A percentile compares a stretch with the other conserved stretches of the same genome.
Conservation (phyloP, 306 rosid species). For the Malus fusca region DNA sequence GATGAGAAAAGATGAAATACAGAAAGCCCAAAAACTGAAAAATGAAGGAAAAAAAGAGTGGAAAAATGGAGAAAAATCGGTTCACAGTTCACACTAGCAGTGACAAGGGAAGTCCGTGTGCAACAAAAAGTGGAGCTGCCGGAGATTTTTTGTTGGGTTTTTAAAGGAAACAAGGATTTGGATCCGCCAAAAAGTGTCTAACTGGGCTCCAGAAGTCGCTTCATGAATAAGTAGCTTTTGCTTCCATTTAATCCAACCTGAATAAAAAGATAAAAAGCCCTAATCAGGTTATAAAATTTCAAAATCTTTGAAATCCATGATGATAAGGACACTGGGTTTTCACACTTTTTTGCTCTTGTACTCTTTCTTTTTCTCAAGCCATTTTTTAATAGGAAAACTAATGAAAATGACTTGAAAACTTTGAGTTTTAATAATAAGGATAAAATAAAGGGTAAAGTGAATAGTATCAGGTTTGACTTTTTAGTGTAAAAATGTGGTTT, state of each 20-base stretch:
- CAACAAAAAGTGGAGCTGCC: background rate
- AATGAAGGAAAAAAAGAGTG: background rate
- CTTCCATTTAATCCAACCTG: constrained; percentile 16
- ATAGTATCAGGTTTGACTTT: no score
- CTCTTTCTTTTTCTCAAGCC: no score
- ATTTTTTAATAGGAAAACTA: no score
- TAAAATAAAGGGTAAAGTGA: no score
- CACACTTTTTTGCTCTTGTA: no score
- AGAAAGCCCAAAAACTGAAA: background rate
- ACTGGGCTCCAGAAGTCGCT: constrained; percentile 1
- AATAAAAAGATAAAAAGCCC: background rate
- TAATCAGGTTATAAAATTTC: background rate
- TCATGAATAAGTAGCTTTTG: background rate
- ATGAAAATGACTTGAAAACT: no score
- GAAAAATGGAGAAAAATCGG: background rate
- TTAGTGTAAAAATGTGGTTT: no score
- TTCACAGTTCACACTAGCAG: background rate
- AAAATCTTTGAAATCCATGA: background rate
- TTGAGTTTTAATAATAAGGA: no score
- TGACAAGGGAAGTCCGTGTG: background rate
- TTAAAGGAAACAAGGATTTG: background rate
- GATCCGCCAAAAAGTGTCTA: constrained; percentile 9
- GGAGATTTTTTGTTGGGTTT: background rate
- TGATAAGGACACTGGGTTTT: background rate
- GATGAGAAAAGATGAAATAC: background rate